phyloP scores from a whole-genome alignment of 805 yeast species.

The Ogataea ganodermae region DNA sequence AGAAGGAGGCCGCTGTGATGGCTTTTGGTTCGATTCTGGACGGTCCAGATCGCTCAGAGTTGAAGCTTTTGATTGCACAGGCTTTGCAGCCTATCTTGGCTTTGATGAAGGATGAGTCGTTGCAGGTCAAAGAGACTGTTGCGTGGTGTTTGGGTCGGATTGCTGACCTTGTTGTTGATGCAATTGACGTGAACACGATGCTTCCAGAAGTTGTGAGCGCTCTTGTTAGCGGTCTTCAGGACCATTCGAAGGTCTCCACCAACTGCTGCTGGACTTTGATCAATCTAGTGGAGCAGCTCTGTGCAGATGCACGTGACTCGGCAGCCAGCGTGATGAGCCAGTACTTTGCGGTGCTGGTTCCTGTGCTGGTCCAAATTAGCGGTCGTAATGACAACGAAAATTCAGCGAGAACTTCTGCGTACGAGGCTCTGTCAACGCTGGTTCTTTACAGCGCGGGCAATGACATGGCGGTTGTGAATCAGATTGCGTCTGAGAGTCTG shows the following conservation, averaged over 20 bases:
- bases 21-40: constrained; percentile 97
- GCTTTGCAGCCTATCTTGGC: constrained; percentile 79
- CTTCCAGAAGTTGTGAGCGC: constrained; percentile 75
- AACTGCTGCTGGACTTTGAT: constrained; percentile 98
- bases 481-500: constrained; percentile 74
- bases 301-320: constrained; percentile 49
- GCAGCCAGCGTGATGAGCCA: constrained; percentile 68
- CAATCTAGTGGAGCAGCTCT: constrained; percentile 83
- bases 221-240: constrained; percentile 76
- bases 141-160: constrained; percentile 98
- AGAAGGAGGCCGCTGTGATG: constrained; percentile 97
- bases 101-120: constrained; percentile 70
- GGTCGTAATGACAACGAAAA: constrained; percentile 78
- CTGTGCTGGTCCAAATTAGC: constrained; percentile 68
- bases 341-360: constrained; percentile 69
- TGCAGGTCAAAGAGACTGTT: constrained; percentile 94
- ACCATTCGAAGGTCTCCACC: constrained; percentile 91
- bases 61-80: constrained; percentile 69
- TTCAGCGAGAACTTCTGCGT: constrained; percentile 92
- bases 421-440: constrained; percentile 84
- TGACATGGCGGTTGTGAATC: constrained; percentile 66
- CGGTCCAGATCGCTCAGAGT: constrained; percentile 80
- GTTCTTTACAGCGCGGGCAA: constrained; percentile 74
- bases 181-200: constrained; percentile 64
- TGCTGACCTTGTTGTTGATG: constrained; percentile 80